Conservation (phyloP, 306 rosid species). For the Cucumis melo region DNA sequence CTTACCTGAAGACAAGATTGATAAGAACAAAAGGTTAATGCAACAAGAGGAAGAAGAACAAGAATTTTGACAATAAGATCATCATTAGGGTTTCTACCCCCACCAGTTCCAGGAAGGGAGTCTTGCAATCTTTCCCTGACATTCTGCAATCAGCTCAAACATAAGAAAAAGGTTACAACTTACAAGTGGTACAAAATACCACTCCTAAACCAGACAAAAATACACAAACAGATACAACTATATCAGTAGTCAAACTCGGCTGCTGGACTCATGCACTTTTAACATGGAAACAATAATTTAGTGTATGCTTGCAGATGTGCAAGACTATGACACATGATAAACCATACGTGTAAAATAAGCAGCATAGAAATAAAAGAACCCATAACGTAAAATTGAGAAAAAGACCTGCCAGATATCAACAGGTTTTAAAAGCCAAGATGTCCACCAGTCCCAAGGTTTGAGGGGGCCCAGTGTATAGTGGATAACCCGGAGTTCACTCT, state of each 20-base stretch:
- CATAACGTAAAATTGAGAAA: not conserved
- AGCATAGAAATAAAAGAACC: not conserved
- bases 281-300: not conserved
- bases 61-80: conserved; percentile 67
- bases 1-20: conserved; percentile 53
- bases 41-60: conserved; percentile 54
- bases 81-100: conserved; percentile 75
- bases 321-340: not conserved
- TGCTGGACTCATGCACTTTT: not conserved
- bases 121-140: conserved; percentile 67
- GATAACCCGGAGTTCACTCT: conserved; percentile 75
- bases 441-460: conserved; percentile 99
- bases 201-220: not conserved
- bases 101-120: conserved; percentile 83
- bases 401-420: conserved; percentile 99
- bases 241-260: not conserved
- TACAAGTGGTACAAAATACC: not conserved
- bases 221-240: no score
- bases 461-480: conserved; percentile 98
- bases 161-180: not conserved
- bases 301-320: not conserved
- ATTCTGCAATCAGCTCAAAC: conserved; percentile 37
- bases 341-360: not conserved
- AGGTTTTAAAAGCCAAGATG: conserved; percentile 97
- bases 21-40: conserved; percentile 48